A percentile compares a stretch with the other conserved stretches of the same genome.
Conservation (phyloP, 73 alveolate genomes). For the Paramecium pentaurelia region DNA sequence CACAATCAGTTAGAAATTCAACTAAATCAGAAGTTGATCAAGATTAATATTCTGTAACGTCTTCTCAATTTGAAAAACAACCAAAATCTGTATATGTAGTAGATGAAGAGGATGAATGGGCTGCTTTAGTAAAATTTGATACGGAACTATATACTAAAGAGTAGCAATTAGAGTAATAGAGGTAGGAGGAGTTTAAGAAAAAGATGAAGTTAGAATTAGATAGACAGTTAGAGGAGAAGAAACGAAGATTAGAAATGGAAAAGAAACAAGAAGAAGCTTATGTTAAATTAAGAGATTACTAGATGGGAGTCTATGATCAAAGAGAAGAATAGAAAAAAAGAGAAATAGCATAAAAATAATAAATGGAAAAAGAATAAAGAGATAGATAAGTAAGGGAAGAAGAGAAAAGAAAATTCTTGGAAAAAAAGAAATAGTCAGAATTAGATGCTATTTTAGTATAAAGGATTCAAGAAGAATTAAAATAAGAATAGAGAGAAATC, state of each 20-base stretch:
- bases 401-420: constrained; percentile 29
- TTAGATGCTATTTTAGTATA: constrained; percentile 52
- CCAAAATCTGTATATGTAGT: constrained; percentile 60
- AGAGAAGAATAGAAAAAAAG: constrained; percentile 50
- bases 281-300: constrained; percentile 17
- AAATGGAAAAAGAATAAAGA: constrained; percentile 55
- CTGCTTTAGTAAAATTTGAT: constrained; percentile 63
- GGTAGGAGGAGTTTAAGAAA: constrained; percentile 57
- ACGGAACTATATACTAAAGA: constrained; percentile 55
- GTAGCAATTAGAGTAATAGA: constrained; percentile 35
- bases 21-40: constrained; percentile 1
- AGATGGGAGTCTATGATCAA: constrained; percentile 49
- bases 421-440: constrained; percentile 54
- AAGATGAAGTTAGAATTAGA: constrained; percentile 60
- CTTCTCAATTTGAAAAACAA: constrained; percentile 47
- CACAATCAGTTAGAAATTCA: background rate
- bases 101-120: constrained; percentile 66
- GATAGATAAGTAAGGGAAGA: constrained; percentile 64
- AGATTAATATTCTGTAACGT: constrained; percentile 42
- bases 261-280: constrained; percentile 53
- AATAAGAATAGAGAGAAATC: constrained; percentile 47
- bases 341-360: constrained; percentile 11
- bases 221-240: constrained; percentile 50
- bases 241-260: background rate
- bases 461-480: constrained; percentile 50